These are phyloP conservation scores for Anethum foeniculum DNA, from an alignment of 140 eudicot species.

Conservation along the genomic window DNA sequence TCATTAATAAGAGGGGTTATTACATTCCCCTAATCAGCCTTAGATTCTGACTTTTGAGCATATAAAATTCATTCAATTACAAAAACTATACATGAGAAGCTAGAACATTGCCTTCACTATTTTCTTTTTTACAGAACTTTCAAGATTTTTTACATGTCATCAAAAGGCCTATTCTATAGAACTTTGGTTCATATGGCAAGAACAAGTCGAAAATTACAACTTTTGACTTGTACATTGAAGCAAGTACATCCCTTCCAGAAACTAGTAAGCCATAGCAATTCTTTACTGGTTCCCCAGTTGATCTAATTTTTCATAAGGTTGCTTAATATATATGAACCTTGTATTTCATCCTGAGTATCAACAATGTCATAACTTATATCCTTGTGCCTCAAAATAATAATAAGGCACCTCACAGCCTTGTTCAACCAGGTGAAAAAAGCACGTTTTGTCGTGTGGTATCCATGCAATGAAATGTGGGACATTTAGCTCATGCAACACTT, in stretches of 20 bases:
- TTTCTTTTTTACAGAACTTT: background rate
- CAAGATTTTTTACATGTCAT: background rate
- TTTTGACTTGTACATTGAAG: background rate
- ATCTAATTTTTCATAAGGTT: background rate
- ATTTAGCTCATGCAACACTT: background rate
- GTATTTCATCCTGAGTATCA: background rate
- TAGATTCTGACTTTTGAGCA: background rate
- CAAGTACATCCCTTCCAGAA: background rate
- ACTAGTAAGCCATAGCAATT: background rate
- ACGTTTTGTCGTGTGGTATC: background rate
- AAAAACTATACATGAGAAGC: background rate
- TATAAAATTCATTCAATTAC: background rate
- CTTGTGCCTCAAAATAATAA: background rate
- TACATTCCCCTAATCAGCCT: background rate
- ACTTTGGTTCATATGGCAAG: background rate
- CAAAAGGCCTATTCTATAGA: background rate
- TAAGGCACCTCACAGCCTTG: background rate
- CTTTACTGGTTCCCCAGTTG: background rate
- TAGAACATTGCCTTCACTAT: background rate
- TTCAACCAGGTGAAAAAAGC: background rate
- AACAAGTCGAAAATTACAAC: background rate
- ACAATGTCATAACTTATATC: background rate
- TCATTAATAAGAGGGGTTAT: background rate
- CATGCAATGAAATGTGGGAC: background rate
- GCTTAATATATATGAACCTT: background rate